Conservation (phyloP, 371 early-diverging fungal genomes). For the Saksenaea vasiformis region DNA sequence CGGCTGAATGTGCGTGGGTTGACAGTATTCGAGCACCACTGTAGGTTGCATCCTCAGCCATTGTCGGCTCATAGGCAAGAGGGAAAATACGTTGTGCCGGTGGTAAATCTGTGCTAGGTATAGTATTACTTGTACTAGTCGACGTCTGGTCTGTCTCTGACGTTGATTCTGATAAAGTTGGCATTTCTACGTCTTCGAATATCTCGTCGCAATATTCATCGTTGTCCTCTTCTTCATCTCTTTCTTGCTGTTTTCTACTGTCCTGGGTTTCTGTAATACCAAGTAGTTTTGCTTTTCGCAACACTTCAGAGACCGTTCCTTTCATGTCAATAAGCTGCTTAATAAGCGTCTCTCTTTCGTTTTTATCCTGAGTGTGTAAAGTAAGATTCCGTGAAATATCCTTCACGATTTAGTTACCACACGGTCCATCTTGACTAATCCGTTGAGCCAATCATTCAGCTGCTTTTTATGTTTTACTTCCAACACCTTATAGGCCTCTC, state of each 20-base stretch:
- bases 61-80: constrained; percentile 44
- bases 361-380: constrained; percentile 25
- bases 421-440: constrained; percentile 50
- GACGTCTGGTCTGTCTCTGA: neutral
- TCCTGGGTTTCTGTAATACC: constrained; percentile 34
- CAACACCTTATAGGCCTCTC: constrained; percentile 59
- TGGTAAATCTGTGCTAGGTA: constrained; percentile 28
- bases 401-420: constrained; percentile 7
- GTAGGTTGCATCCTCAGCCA: constrained; percentile 54
- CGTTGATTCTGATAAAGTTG: neutral
- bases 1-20: neutral
- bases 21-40: constrained; percentile 17
- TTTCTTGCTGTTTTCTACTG: neutral
- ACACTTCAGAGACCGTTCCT: constrained; percentile 33
- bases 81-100: constrained; percentile 50
- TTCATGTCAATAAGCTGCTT: constrained; percentile 46
- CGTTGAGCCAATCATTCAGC: constrained; percentile 53
- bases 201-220: constrained; percentile 54
- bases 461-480: constrained; percentile 45
- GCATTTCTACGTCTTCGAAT: constrained; percentile 60
- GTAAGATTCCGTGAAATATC: neutral
- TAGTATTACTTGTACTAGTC: neutral
- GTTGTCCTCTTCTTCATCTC: constrained; percentile 39
- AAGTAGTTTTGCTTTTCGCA: constrained; percentile 55
- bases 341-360: constrained; percentile 34